These are phyloP conservation scores for Ambrosia hybrid DNA, from an alignment of 140 eudicot genomes.

Conservation along the genomic window DNA sequence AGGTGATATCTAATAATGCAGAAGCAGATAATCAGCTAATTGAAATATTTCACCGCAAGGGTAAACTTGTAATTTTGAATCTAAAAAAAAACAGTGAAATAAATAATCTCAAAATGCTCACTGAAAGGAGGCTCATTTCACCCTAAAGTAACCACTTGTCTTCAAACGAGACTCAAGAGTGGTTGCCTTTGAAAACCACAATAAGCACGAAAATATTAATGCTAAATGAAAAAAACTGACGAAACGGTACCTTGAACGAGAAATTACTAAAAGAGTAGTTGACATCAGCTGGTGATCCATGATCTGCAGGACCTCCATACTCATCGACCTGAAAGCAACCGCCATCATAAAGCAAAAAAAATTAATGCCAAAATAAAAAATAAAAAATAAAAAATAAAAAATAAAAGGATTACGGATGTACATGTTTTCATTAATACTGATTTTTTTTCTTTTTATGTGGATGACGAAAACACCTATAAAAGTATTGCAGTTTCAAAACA, in stretches of 20 bases:
- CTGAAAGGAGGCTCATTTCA: not conserved
- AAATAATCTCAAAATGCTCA: not conserved
- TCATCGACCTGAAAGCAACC: conserved; percentile 70
- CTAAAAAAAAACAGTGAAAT: not conserved
- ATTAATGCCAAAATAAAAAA: not conserved
- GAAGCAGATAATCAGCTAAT: no score
- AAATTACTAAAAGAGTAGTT: conserved; percentile 94
- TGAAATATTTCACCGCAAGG: not conserved
- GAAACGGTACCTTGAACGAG: conserved; percentile 79
- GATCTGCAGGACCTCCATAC: conserved; percentile 66
- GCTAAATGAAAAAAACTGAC: not conserved
- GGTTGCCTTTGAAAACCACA: not conserved
- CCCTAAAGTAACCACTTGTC: not conserved
- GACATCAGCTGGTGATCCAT: conserved; percentile 61
- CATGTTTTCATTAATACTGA: no score
- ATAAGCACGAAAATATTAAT: not conserved
- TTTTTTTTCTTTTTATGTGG: no score
- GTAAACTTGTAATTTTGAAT: not conserved
- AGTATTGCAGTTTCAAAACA: not conserved
- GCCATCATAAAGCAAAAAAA: conserved; percentile 11
- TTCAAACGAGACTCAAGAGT: not conserved
- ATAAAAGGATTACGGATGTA: no score
- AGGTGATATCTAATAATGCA: no score
- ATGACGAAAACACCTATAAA: not conserved
- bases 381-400: not conserved